phyloP scores from a whole-genome alignment of 2,329 filamentous ascomycete species.

The Botrytis deweyae region DNA sequence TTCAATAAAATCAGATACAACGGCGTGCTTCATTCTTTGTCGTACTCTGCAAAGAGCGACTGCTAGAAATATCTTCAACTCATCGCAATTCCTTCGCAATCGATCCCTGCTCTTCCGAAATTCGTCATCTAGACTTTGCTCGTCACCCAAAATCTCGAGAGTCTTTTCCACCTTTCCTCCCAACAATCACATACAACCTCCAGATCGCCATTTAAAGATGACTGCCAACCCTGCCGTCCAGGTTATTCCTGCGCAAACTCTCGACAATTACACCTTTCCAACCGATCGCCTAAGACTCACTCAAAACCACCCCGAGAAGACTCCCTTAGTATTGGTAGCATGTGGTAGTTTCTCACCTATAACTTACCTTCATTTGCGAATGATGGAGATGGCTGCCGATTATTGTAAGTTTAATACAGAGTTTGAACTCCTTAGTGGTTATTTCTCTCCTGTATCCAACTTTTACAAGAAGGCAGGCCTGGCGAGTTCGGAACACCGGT shows the following conservation, averaged over 20 bases:
- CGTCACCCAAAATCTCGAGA: background rate
- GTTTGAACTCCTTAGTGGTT: slow-evolving; percentile 85
- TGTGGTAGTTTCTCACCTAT: slow-evolving; percentile 73
- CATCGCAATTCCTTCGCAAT: slow-evolving; percentile 4
- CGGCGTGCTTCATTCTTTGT: slow-evolving; percentile 1
- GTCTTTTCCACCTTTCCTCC: slow-evolving; percentile 1
- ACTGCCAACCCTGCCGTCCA: slow-evolving; percentile 23
- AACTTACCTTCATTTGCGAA: slow-evolving; percentile 75
- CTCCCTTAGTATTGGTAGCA: slow-evolving; percentile 65
- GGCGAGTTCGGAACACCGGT: slow-evolving; percentile 69
- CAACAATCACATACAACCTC: background rate
- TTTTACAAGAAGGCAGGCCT: slow-evolving; percentile 77
- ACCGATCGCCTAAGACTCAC: slow-evolving; percentile 56
- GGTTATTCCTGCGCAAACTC: slow-evolving; percentile 30
- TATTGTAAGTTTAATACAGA: slow-evolving; percentile 72
- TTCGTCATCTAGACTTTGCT: slow-evolving; percentile 19
- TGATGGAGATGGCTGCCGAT: slow-evolving; percentile 76
- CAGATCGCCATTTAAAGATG: slow-evolving; percentile 20
- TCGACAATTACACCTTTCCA: slow-evolving; percentile 56
- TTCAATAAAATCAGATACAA: background rate
- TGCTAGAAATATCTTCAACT: slow-evolving; percentile 13
- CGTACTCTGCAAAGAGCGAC: background rate
- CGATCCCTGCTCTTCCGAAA: slow-evolving; percentile 17
- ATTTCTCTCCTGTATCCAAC: slow-evolving; percentile 66
- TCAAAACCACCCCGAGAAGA: slow-evolving; percentile 55